Base-by-base conservation (phyloP, 352 stramenopile species). In the Phytophthora nicotianae region DNA sequence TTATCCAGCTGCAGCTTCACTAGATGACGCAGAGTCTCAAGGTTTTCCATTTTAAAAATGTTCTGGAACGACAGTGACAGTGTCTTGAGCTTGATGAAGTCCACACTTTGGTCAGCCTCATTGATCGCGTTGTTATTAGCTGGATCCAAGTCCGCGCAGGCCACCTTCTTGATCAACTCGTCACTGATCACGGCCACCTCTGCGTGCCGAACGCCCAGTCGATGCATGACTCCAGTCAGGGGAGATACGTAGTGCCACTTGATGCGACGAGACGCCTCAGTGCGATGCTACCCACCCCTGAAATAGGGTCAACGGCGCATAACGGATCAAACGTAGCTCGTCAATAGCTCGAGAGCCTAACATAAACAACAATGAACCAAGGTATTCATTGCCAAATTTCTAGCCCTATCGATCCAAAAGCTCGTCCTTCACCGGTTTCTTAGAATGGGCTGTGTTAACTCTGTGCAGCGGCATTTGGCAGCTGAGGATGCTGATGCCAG, bases 1-100 rank as follows among this genome's bases (percentile, higher is more conserved):
- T 98, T 98, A 68, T 98, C 95, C 14, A 98, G 79, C 72, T 96
- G 96, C 17, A 98, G 79, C 63, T 91, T 97, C 3, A 89, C 87
- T 27, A 98, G 74, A 35, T 85, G 72, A 8, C 88, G 80, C 67
- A 98, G 77, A 20, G 92, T 96, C 59, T 96, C 75, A 56, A 98
- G 81, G 68, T 98, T 98, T 58, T 97, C 94, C 71, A 98, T 97
- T 61, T 95, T 93, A 46, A 96, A 91, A 37, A 98, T 83, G 74
- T 97, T 96, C 63, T 96, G 89, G 68, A 97, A 98, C 27, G 90
- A 98, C 19, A 98, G 74, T 41, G 86, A 83, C 17, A 98, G 74
- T 35, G 84, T 81, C 43, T 84, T 50, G 20, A 95, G 70, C 45
- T 86, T 86, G 53, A 81, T 64, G 62, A 94, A 94, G 60, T 94